These are phyloP conservation scores for Thozetella sp. DNA, from an alignment of 495 filamentous ascomycete species.

Conservation along the genomic window DNA sequence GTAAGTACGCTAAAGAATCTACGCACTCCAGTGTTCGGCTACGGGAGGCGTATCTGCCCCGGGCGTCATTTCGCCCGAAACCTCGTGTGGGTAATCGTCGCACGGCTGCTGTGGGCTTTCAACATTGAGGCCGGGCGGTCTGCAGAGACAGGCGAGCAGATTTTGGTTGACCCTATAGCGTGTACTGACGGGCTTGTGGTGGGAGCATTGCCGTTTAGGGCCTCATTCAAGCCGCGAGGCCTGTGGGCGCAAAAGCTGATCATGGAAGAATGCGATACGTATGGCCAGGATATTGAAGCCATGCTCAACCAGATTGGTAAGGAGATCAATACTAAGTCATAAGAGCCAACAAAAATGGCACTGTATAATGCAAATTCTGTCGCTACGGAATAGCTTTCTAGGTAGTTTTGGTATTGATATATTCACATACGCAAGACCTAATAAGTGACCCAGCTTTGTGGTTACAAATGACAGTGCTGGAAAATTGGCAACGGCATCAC, in stretches of 20 bases:
- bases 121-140: not conserved
- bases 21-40: slow-evolving; percentile 5
- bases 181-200: not conserved
- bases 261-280: not conserved
- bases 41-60: slow-evolving; percentile 9
- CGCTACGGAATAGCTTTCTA: too few relatives aligned
- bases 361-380: too few relatives aligned
- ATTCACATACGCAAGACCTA: too few relatives aligned
- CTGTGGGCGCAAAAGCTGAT: not conserved
- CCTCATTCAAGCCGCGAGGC: not conserved
- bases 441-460: too few relatives aligned
- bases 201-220: not conserved
- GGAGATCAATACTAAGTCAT: too few relatives aligned
- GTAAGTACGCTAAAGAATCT: not conserved
- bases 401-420: too few relatives aligned
- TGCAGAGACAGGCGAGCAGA: not conserved
- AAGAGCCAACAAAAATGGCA: too few relatives aligned
- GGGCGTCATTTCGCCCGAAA: slow-evolving; percentile 7
- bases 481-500: too few relatives aligned
- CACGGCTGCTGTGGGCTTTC: slow-evolving; percentile 8
- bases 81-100: slow-evolving; percentile 16
- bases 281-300: not conserved
- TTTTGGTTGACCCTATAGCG: not conserved
- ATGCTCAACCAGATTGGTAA: not conserved
- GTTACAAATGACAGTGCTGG: too few relatives aligned